Evolutionary conservation across 768 basidiomycete species (phyloP).

Genomic region (Gloeophyllum trabeum): DNA sequence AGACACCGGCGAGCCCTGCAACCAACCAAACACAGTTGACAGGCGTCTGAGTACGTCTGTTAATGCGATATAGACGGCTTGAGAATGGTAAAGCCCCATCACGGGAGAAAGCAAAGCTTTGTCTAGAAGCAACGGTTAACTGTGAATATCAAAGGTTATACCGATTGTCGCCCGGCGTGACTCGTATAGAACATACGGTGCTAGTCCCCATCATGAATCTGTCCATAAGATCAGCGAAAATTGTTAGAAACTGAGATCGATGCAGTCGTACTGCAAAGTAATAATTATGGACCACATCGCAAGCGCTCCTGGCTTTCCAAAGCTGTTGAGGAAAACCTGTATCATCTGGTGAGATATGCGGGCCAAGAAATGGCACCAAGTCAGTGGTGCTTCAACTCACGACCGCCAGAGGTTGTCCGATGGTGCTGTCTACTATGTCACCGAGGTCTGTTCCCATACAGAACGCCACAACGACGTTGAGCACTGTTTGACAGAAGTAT

Average conservation of each 20-base stretch:
- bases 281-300: not conserved
- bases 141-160: slow-evolving; percentile 7
- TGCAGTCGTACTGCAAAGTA: not conserved
- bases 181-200: slow-evolving; percentile 19
- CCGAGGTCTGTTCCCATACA: slow-evolving; percentile 42
- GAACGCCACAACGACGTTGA: slow-evolving; percentile 37
- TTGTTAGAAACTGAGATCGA: not conserved
- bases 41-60: slow-evolving; percentile 38
- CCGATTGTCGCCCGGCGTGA: not conserved
- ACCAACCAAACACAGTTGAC: slow-evolving; percentile 50
- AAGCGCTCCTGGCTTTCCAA: not conserved
- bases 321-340: not conserved
- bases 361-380: too few species aligned
- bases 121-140: slow-evolving; percentile 45
- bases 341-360: too few species aligned
- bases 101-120: slow-evolving; percentile 45
- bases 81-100: slow-evolving; percentile 56
- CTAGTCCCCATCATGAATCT: slow-evolving; percentile 41
- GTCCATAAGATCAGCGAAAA: not conserved
- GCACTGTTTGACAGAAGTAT: slow-evolving; percentile 4
- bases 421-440: slow-evolving; percentile 28
- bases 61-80: slow-evolving; percentile 39
- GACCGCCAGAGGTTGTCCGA: slow-evolving; percentile 44
- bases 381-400: too few species aligned
- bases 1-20: slow-evolving; percentile 23